Evolutionary conservation across 2,329 filamentous ascomycete genomes (phyloP).

Genomic region (Beauveria sp.): DNA sequence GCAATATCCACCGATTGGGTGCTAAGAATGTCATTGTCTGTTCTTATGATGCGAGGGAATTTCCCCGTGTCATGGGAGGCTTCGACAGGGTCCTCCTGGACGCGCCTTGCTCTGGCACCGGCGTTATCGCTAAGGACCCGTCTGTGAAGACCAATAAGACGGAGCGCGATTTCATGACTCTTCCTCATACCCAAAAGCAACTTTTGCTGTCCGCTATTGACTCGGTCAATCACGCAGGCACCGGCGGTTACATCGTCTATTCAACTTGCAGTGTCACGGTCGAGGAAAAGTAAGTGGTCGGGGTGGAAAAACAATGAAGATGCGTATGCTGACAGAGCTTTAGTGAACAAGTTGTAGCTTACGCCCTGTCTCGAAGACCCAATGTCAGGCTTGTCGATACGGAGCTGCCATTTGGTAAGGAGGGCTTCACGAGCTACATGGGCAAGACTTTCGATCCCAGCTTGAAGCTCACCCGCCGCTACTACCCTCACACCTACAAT

Average conservation of each 20-base stretch:
- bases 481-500: constrained; percentile 88
- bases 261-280: constrained; percentile 93
- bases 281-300: constrained; percentile 56
- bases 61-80: constrained; percentile 88
- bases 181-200: constrained; percentile 94
- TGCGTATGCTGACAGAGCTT: constrained; percentile 12
- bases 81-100: constrained; percentile 94
- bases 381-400: constrained; percentile 93
- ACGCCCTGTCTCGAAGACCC: constrained; percentile 81
- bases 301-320: background rate
- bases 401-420: constrained; percentile 80
- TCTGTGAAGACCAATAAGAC: constrained; percentile 98
- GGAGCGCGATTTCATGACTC: constrained; percentile 84
- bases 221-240: constrained; percentile 83
- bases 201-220: constrained; percentile 89
- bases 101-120: constrained; percentile 91
- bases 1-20: constrained; percentile 92
- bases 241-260: constrained; percentile 91
- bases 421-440: constrained; percentile 85
- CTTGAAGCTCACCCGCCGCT: constrained; percentile 75
- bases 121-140: constrained; percentile 94
- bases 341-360: constrained; percentile 88
- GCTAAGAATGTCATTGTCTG: constrained; percentile 92
- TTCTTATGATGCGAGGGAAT: constrained; percentile 90
- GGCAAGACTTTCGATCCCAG: constrained; percentile 86